Conservation (phyloP, 2,329 filamentous ascomycete species). For the Diplodia mutila region DNA sequence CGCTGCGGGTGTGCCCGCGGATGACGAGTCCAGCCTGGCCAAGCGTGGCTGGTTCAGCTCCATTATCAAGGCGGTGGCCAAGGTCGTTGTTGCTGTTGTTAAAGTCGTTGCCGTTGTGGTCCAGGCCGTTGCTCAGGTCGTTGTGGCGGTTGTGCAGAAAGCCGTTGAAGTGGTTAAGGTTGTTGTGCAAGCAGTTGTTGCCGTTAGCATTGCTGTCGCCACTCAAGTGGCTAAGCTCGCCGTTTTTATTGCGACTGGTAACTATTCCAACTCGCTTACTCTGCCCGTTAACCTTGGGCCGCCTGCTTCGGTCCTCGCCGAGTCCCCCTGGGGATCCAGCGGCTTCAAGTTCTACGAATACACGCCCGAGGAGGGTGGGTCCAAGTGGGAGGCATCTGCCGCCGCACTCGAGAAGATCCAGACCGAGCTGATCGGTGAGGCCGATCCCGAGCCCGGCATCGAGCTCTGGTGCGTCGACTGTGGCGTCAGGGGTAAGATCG, state of each 20-base stretch:
- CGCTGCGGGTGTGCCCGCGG: not conserved
- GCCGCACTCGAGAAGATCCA: slow-evolving; percentile 23
- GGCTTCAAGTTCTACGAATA: slow-evolving; percentile 27
- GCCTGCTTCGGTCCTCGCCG: slow-evolving; percentile 1
- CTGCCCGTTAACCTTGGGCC: slow-evolving; percentile 24
- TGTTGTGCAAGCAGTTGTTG: slow-evolving; percentile 5
- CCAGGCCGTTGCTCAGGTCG: slow-evolving; percentile 4
- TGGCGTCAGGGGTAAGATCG: slow-evolving; percentile 26
- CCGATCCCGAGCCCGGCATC: slow-evolving; percentile 27
- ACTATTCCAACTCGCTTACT: slow-evolving; percentile 23
- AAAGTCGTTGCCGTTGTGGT: not conserved
- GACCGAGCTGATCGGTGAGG: slow-evolving; percentile 18
- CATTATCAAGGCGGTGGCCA: not conserved
- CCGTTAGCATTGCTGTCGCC: slow-evolving; percentile 4
- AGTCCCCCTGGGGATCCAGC: slow-evolving; percentile 25
- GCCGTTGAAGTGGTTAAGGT: slow-evolving; percentile 7
- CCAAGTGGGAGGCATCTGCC: slow-evolving; percentile 3
- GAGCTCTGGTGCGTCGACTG: slow-evolving; percentile 29
- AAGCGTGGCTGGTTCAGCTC: not conserved
- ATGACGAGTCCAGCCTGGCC: not conserved
- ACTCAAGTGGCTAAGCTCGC: slow-evolving; percentile 7
- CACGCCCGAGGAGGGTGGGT: not conserved
- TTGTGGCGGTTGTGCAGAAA: not conserved
- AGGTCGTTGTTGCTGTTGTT: not conserved
- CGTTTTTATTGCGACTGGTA: slow-evolving; percentile 18